Base-by-base conservation (phyloP, 2,329 filamentous ascomycete species). In the Cladosporium sp. region DNA sequence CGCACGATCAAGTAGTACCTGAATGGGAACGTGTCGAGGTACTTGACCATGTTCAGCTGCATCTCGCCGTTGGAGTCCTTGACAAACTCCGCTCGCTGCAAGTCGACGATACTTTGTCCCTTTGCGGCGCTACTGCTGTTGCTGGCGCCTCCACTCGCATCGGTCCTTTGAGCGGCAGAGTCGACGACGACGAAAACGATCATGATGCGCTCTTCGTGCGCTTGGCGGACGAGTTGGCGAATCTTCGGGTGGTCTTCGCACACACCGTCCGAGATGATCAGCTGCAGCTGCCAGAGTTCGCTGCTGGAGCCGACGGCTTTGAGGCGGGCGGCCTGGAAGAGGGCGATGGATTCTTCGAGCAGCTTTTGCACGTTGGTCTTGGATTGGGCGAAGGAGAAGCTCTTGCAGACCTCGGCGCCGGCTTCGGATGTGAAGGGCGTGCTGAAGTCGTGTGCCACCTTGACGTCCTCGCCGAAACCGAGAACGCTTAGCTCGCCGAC, bases 131-230 rank as follows among this genome's bases (percentile, higher is more conserved):
- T 57, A 52, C 24, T 47, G 13, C 22, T 48, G 11, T 45, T 52
- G 42, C 53, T 52, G 3, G 52, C 47, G 20, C 39, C 39, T 4
- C 7, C 20, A 8, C 5, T 22, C 19, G 52, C 55, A 9, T 51
- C 40, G 22, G 57, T 40, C 22, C 54, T 53, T 27, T 52, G 48
- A 18, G 55, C 55, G 3, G 66, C 65, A 39, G 82, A 77, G 73
- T 99, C 93, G 64, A 99, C 89, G 62, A 99, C 87, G 61, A 99
- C 89, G 68, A 99, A 99, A 5, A 99, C 92, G 56, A 97, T 84
- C 89, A 99, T 96, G 65, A 99, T 95, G 13, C 90, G 80, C 71
- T 96, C 89, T 68, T 96, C 91, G 63, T 90, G 84, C 1, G 93
- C 92, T 69, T 92, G 86, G 8, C 93, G 80, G 9, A 99, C 83